Evolutionary conservation across 768 basidiomycete genomes (phyloP).

Genomic region (Termitomyces titanicus): DNA sequence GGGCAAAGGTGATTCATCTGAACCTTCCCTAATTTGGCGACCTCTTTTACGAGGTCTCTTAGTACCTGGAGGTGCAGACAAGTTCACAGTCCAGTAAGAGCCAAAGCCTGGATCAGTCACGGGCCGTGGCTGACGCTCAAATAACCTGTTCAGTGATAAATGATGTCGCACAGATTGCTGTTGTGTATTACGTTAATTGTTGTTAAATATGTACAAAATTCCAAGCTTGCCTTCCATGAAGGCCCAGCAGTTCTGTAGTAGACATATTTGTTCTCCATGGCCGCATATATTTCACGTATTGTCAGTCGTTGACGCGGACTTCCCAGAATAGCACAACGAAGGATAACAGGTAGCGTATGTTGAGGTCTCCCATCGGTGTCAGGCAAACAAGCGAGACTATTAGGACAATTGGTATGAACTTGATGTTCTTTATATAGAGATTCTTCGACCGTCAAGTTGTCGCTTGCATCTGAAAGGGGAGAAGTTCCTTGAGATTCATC

Average conservation of each 20-base stretch:
- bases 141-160: slow-evolving; percentile 76
- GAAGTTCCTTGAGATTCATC: slow-evolving; percentile 23
- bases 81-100: slow-evolving; percentile 89
- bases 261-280: slow-evolving; percentile 82
- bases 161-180: slow-evolving; percentile 90
- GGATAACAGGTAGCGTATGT: slow-evolving; percentile 81
- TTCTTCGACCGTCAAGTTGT: slow-evolving; percentile 24
- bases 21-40: slow-evolving; percentile 46
- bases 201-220: background rate
- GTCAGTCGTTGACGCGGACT: slow-evolving; percentile 73
- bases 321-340: slow-evolving; percentile 81
- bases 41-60: slow-evolving; percentile 83
- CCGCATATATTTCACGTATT: slow-evolving; percentile 81
- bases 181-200: slow-evolving; percentile 11
- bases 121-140: slow-evolving; percentile 78
- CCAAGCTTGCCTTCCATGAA: slow-evolving; percentile 71
- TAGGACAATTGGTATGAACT: slow-evolving; percentile 74
- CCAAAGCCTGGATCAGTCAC: slow-evolving; percentile 85
- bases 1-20: slow-evolving; percentile 17
- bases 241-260: slow-evolving; percentile 79
- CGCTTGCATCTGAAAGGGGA: slow-evolving; percentile 28
- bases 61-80: slow-evolving; percentile 79
- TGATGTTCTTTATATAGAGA: slow-evolving; percentile 37
- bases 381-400: slow-evolving; percentile 72
- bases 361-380: slow-evolving; percentile 78